Conservation (phyloP, 352 stramenopile genomes). For the Globisporangium mamillatum region DNA sequence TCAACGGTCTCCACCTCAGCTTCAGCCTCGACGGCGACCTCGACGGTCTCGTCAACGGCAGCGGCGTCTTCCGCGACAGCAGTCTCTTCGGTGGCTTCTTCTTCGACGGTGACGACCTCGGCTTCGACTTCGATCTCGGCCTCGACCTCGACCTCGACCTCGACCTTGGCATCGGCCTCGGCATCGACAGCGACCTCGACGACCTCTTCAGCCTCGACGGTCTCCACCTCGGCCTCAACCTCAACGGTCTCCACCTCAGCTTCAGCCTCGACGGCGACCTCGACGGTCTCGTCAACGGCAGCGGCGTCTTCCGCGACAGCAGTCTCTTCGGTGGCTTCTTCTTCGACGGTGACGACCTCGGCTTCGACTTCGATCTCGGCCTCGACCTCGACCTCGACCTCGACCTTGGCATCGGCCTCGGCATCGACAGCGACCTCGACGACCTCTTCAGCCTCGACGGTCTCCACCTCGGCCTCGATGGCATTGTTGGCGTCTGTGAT, state of each 20-base stretch:
- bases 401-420: slow-evolving; percentile 3
- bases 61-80: neutral
- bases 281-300: neutral
- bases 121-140: neutral
- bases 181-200: slow-evolving; percentile 12
- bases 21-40: slow-evolving; percentile 9
- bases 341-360: too few species aligned
- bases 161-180: slow-evolving; percentile 2
- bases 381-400: slow-evolving; percentile 10
- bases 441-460: neutral
- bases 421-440: too few species aligned
- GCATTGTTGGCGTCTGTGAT: neutral
- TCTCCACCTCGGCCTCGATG: too few species aligned
- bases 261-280: slow-evolving; percentile 9
- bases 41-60: neutral
- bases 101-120: too few species aligned
- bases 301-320: neutral
- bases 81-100: neutral
- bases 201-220: neutral
- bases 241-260: neutral
- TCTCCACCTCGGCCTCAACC: neutral
- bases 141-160: slow-evolving; percentile 6
- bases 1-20: neutral
- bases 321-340: neutral
- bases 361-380: neutral